A percentile compares a stretch with the other conserved stretches of the same genome.
Conservation (phyloP, 495 filamentous ascomycete species). For the Entonaema liquescens region DNA sequence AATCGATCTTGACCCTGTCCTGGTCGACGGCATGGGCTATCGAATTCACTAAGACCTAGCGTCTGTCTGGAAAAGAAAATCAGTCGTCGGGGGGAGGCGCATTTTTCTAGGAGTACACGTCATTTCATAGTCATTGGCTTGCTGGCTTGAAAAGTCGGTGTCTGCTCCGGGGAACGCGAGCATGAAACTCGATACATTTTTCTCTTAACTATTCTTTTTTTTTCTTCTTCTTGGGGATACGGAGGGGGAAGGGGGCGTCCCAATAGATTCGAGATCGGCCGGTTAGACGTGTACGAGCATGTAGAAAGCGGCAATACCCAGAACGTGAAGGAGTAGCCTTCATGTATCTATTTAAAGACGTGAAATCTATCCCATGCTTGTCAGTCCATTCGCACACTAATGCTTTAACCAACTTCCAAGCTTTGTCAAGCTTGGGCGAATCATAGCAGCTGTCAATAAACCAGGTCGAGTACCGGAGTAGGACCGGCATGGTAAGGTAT, state of each 20-base stretch:
- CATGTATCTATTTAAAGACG: constrained; percentile 43
- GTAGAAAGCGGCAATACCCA: constrained; percentile 45
- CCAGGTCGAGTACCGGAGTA: constrained; percentile 31
- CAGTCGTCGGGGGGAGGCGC: constrained; percentile 16
- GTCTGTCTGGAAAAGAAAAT: constrained; percentile 38
- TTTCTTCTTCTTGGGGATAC: constrained; percentile 34
- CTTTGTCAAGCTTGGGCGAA: constrained; percentile 20
- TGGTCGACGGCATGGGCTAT: constrained; percentile 33
- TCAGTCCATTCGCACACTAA: constrained; percentile 32
- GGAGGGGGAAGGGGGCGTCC: constrained; percentile 21
- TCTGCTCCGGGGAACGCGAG: constrained; percentile 23
- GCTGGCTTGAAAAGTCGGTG: constrained; percentile 39
- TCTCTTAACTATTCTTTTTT: constrained; percentile 26
- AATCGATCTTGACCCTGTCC: constrained; percentile 26
- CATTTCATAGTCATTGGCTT: constrained; percentile 39
- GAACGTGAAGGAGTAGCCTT: constrained; percentile 18
- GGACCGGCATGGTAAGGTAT: constrained; percentile 11
- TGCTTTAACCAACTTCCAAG: background rate
- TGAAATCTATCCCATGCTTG: constrained; percentile 26
- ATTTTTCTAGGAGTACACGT: constrained; percentile 34
- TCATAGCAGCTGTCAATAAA: constrained; percentile 19
- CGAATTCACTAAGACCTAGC: constrained; percentile 39
- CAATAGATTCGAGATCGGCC: constrained; percentile 40
- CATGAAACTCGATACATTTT: constrained; percentile 29
- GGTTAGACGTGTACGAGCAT: constrained; percentile 31